Percentiles rank a stretch among this genome's conserved stretches.
Conservation (phyloP, 192 early-diverging fungal species). For the Coemansia sp. region DNA sequence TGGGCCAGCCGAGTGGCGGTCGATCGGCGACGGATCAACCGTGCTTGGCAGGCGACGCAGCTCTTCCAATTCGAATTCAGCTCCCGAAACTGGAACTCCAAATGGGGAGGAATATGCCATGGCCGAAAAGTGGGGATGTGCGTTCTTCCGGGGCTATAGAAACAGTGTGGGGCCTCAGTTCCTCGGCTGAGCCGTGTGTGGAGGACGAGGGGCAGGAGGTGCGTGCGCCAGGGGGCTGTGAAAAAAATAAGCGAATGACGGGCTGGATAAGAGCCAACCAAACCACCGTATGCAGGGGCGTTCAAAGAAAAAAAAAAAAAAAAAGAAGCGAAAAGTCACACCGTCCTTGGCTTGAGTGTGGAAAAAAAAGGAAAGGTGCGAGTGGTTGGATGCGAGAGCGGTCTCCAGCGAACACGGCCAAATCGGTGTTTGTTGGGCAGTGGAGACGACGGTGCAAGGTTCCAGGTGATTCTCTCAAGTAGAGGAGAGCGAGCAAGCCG, state of each 20-base stretch:
- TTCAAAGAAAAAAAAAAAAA: not conserved
- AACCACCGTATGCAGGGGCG: slow-evolving; percentile 1
- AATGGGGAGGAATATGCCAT: slow-evolving; percentile 22
- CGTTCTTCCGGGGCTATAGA: not conserved
- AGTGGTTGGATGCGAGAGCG: not conserved
- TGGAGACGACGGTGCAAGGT: not conserved
- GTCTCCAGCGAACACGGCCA: not conserved
- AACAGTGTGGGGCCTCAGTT: slow-evolving; percentile 4
- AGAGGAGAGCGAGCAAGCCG: not conserved
- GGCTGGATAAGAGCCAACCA: slow-evolving; percentile 1
- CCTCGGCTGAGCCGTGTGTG: slow-evolving; percentile 5
- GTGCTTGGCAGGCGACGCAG: slow-evolving; percentile 12
- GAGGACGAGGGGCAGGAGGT: not conserved
- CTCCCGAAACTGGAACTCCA: slow-evolving; percentile 7
- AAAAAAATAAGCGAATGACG: slow-evolving; percentile 10
- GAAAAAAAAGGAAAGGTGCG: slow-evolving; percentile 1
- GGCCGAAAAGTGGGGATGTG: not conserved
- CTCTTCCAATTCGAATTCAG: slow-evolving; percentile 31
- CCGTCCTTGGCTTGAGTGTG: slow-evolving; percentile 7
- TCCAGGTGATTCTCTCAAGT: not conserved
- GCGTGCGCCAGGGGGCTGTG: slow-evolving; percentile 4
- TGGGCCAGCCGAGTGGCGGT: not conserved
- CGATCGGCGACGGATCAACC: slow-evolving; percentile 16
- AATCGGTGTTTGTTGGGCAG: not conserved
- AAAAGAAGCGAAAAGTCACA: slow-evolving; percentile 1